phyloP scores from a whole-genome alignment of 1,284 basidiomycete species.

The Rhodotorula sp. region DNA sequence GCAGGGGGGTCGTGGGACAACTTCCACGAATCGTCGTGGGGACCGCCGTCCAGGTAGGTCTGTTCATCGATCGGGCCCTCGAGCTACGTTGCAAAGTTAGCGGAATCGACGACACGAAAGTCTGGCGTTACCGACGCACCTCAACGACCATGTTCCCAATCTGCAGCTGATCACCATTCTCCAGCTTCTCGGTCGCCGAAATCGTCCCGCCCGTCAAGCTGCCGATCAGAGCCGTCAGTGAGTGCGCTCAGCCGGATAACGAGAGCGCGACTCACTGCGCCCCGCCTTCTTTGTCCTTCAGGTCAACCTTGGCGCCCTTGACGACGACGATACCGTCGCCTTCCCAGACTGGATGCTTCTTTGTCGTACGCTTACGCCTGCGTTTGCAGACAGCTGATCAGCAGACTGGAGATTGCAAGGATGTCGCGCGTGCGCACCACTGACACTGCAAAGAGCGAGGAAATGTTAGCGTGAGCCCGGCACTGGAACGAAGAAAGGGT shows the following conservation, averaged over 20 bases:
- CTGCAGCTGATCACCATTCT: conserved; percentile 58
- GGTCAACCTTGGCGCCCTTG: neutral
- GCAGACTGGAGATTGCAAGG: no score
- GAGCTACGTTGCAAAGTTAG: conserved; percentile 56
- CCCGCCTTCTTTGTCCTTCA: conserved; percentile 12
- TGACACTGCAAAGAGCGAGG: conserved; percentile 14
- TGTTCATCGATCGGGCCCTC: conserved; percentile 38
- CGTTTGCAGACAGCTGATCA: neutral
- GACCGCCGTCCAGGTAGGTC: conserved; percentile 53
- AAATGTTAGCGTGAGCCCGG: neutral
- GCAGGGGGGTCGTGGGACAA: conserved; percentile 50
- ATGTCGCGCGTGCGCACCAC: conserved; percentile 5
- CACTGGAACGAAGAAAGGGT: no score
- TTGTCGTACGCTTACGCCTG: conserved; percentile 24
- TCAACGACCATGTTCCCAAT: conserved; percentile 69
- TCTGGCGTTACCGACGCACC: no score
- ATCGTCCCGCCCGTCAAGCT: conserved; percentile 6
- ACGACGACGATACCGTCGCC: conserved; percentile 31
- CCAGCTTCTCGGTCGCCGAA: neutral
- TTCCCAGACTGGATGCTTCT: conserved; percentile 28
- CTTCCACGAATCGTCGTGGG: conserved; percentile 60
- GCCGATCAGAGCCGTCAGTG: neutral
- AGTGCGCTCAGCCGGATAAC: accelerated
- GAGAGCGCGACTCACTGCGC: conserved; percentile 6
- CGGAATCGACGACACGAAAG: no score